Evolutionary conservation across 2,329 filamentous ascomycete species (phyloP), one percentile per base, ranked within the genome.

Genomic region (Parascedosporium putredinis): DNA sequence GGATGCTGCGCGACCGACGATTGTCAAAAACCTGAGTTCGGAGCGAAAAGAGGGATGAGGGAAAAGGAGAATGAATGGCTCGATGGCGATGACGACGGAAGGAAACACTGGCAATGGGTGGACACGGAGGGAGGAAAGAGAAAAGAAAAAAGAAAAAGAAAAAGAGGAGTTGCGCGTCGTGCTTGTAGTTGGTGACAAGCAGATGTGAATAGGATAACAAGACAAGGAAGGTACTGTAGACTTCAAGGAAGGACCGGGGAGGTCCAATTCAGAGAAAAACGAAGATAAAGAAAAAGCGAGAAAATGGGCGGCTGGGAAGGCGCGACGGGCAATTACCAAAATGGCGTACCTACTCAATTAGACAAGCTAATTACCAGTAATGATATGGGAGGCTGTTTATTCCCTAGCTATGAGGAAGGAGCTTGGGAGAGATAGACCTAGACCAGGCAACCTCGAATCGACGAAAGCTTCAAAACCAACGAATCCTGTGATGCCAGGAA

Each of bases 231-330:
- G 42, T 45, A 45, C 42, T 14, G 20, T 16, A 23, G 18, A 42
- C 38, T 24, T 20, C 10, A 20, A 42, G 38, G 36, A 48, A 38
- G 46, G 25, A 38, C 31, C 22, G 46, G 27, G 14, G 29, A 20
- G 25, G 23, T 14, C 23, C 23, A 45, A 25, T 23, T 16, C 23
- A 27, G 22, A 12, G 14, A 33, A 31, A 29, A 34, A n/a, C n/a
- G n/a, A n/a, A n/a, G n/a, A n/a, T n/a, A n/a, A n/a, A n/a, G n/a
- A n/a, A n/a, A n/a, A n/a, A n/a, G n/a, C n/a, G n/a, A n/a, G n/a
- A 47, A 48, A 38, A 24, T 34, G 16, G 46, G 34, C 47, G 36
- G 31, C 46, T 48, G 46, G 34, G 47, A 49, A 43, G 34, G 47
- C 23, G 36, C 34, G 31, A 33, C 38, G 46, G 46, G 46, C 44